These are phyloP conservation scores for Curvularia sp. DNA, from an alignment of 2,329 filamentous ascomycete genomes.

Conservation along the genomic window DNA sequence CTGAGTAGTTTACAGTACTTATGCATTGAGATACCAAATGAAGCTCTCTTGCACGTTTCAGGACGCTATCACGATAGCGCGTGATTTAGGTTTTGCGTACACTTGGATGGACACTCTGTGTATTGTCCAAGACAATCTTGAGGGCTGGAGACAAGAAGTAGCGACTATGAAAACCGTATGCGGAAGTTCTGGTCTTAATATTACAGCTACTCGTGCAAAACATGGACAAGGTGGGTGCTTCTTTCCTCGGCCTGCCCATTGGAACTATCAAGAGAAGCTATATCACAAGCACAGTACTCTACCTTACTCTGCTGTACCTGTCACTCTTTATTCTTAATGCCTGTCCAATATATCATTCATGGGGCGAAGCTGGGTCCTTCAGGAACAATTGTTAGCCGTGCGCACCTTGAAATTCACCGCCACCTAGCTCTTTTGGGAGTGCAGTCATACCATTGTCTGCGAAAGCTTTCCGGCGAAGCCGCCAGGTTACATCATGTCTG, in stretches of 20 bases:
- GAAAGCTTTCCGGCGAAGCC: neutral
- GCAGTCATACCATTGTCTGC: neutral
- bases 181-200: neutral
- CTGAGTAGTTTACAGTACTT: neutral
- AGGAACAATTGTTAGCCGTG: neutral
- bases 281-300: neutral
- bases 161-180: neutral
- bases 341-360: neutral
- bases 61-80: neutral
- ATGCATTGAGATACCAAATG: neutral
- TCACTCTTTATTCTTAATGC: neutral
- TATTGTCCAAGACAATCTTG: neutral
- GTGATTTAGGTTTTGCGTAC: neutral
- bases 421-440: neutral
- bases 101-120: slow-evolving; percentile 3
- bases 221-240: neutral
- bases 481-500: no score
- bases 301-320: neutral
- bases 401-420: neutral
- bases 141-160: neutral
- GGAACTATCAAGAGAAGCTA: neutral
- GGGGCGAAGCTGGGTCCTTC: neutral
- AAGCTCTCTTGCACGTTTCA: neutral
- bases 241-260: neutral
- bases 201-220: neutral